A percentile compares a stretch with the other conserved stretches of the same genome.
Evolutionary conservation across 768 basidiomycete species (phyloP).

Genomic region (Tremella fuciformis): DNA sequence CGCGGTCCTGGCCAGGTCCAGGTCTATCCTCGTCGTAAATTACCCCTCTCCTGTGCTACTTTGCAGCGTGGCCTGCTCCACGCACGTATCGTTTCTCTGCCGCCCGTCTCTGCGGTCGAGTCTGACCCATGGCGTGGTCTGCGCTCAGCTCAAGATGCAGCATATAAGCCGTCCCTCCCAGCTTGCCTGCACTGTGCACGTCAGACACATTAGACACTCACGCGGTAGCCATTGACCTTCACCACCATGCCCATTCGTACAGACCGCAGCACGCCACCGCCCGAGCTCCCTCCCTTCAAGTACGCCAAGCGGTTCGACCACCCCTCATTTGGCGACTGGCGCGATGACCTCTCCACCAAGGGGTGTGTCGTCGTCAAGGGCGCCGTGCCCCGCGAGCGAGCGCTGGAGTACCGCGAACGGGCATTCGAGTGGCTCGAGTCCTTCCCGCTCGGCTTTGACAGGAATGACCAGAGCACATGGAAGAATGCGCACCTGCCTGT

Average conservation of each 20-base stretch:
- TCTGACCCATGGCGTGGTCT: too few relatives aligned
- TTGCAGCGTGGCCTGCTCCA: too few relatives aligned
- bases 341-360: slow-evolving; percentile 25
- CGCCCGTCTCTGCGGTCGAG: too few relatives aligned
- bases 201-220: too few relatives aligned
- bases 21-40: too few relatives aligned
- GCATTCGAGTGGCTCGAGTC: slow-evolving; percentile 45
- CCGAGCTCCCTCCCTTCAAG: slow-evolving; percentile 21
- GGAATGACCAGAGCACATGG: slow-evolving; percentile 43
- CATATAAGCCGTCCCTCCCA: too few relatives aligned
- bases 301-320: slow-evolving; percentile 20
- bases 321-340: slow-evolving; percentile 25
- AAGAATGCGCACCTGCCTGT: slow-evolving; percentile 38
- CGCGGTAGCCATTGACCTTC: background rate
- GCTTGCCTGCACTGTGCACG: too few relatives aligned
- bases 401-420: slow-evolving; percentile 27
- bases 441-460: slow-evolving; percentile 45
- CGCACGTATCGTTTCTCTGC: too few relatives aligned
- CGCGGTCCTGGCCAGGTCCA: too few relatives aligned
- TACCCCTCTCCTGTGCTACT: too few relatives aligned
- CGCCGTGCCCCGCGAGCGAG: slow-evolving; percentile 29
- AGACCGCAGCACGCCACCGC: slow-evolving; percentile 18
- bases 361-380: slow-evolving; percentile 30
- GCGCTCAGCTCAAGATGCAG: too few relatives aligned
- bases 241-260: background rate